Base-by-base conservation (phyloP, 2,329 filamentous ascomycete genomes). In the Aspergillus novofumigatus region DNA sequence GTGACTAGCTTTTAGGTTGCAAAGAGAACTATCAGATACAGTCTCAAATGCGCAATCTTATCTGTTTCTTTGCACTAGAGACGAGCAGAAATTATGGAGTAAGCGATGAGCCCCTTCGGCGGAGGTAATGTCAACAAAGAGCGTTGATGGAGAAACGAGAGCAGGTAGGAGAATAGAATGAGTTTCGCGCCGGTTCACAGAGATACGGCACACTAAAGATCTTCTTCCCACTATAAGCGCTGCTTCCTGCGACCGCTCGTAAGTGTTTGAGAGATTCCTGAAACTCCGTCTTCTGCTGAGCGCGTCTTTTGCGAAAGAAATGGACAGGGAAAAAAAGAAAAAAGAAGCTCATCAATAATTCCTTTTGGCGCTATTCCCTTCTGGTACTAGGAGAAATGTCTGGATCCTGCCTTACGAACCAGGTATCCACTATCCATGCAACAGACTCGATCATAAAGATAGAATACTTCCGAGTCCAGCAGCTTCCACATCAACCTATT, bases 291-390 rank as follows among this genome's bases (percentile, higher is more conserved):
- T 55, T 42, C 56, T 35, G 45, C 58, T 51, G 42, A 53, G 53
- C 59, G 59, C 57, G 62, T 50, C 48, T 49, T 23, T 45, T 47
- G 44, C 44, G 21, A 47, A 54, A 28, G 54, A 57, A 56, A 48
- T 38, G 50, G 32, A 62, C 54, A 54, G 51, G 35, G 55, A 61
- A 54, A 54, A 51, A 52, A 56, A 57, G 53, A 56, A 56, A 55
- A 54, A 41, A 53, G 21, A 54, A 45, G 52, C 41, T 42, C 50
- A 49, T 50, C 52, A 53, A 26, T 41, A 57, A 49, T 23, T 41
- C 45, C 48, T 21, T 23, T 17, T 28, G 7, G 29, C 55, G 32
- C 62, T 64, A 64, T 49, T 49, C 60, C 49, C 9, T 8, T 59
- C 52, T 51, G 11, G 59, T 56, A 56, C n/a, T 53, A 38, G 41